phyloP scores from a whole-genome alignment of 495 filamentous ascomycete genomes.

The Tuber aestivum region DNA sequence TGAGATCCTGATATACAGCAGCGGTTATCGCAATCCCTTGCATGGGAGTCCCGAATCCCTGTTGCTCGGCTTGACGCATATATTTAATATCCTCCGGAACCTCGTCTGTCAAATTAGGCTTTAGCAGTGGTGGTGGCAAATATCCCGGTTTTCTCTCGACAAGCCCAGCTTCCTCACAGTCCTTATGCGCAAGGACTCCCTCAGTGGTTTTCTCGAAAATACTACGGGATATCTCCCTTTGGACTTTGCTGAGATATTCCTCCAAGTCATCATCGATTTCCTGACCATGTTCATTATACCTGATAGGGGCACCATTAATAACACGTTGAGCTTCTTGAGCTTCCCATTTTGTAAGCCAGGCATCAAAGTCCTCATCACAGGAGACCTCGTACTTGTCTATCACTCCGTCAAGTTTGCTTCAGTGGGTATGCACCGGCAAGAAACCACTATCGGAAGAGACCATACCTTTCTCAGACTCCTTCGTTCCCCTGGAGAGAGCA shows the following conservation, averaged over 20 bases:
- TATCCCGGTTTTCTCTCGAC: not conserved
- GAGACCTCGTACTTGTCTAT: not conserved
- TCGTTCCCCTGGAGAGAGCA: not conserved
- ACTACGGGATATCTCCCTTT: not conserved
- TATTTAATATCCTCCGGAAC: not conserved
- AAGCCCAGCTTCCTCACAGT: not conserved
- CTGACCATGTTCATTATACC: not conserved
- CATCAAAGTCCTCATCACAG: not conserved
- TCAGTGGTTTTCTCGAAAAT: not conserved
- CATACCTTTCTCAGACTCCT: not conserved
- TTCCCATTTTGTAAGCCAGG: not conserved
- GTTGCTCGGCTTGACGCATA: not conserved
- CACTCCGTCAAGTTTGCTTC: not conserved
- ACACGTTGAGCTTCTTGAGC: not conserved
- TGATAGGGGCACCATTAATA: not conserved
- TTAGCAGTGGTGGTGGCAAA: not conserved
- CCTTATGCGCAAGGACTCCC: not conserved
- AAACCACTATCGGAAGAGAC: not conserved
- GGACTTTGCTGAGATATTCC: not conserved
- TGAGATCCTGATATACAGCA: not conserved
- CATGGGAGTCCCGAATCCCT: not conserved
- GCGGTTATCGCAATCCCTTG: not conserved
- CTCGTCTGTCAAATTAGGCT: not conserved
- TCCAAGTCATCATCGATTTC: not conserved
- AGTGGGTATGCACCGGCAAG: not conserved